Evolutionary conservation across 371 early-diverging fungal genomes (phyloP), one percentile per base, ranked within the genome.

Genomic region (Apophysomyces trapeziformis): DNA sequence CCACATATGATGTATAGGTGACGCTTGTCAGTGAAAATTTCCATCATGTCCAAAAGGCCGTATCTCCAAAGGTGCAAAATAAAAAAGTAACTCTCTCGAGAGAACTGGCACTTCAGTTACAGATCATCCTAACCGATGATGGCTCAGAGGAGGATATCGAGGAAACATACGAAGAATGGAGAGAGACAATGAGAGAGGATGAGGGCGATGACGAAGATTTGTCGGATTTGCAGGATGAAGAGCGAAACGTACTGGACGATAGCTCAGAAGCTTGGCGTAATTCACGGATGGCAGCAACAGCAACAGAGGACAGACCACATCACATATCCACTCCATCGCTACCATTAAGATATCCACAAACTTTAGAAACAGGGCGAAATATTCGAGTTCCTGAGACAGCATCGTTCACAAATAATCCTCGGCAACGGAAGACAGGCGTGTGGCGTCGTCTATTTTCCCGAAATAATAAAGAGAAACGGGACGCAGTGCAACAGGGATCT

Each of bases 371-470:
- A 26, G 32, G 1, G 32, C 32, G 32, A 26, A 26, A 26, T 26
- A 26, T 2, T 26, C 32, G 3, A 26, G 32, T 26, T 26, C 32
- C 32, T 26, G 2, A 2, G 32, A 26, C 32, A 26, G 2, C 64
- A 32, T 11, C 50, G 7, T 5, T 4, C 16, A 39, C 38, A 61
- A 44, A 5, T 38, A 41, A 36, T 60, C 37, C 37, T 56, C 64
- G 59, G 21, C 54, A n/a, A 5, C 54, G 57, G 7, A 39, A 32
- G 16, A 65, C 64, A 5, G 58, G 66, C 0, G 68, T 72, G 6
- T 65, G 78, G 35, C 73, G 71, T 39, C 63, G 74, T 21, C 38
- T 81, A 4, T 73, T 81, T 46, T 74, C 78, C 12, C 71, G 76
- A 57, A 71, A 69, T 38, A 77, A 75, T 58, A 72, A 71, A 39